phyloP scores from a whole-genome alignment of 140 eudicot species.

The Anethum foeniculum region DNA sequence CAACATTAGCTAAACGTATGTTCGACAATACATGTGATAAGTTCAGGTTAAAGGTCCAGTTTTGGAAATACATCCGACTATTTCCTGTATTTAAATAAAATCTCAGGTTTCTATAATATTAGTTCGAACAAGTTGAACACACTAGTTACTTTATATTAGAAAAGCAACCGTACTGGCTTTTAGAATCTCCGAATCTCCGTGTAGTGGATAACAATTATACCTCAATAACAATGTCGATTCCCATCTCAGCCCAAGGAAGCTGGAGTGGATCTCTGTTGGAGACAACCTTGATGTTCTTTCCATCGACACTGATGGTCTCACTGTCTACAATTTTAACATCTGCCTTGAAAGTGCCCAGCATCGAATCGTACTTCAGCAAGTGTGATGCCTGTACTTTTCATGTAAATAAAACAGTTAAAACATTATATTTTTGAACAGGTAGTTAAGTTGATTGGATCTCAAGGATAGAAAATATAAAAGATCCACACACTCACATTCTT shows the following conservation, averaged over 20 bases:
- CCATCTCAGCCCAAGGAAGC: constrained; percentile 98
- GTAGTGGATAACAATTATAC: constrained; percentile 25
- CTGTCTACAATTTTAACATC: constrained; percentile 76
- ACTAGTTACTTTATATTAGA: neutral
- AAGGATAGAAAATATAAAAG: neutral
- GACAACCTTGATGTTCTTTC: constrained; percentile 84
- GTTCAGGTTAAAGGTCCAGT: neutral
- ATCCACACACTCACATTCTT: constrained; percentile 53
- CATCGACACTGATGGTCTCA: constrained; percentile 80
- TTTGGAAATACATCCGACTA: neutral
- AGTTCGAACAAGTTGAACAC: neutral
- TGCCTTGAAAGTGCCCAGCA: constrained; percentile 94
- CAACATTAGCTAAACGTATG: neutral
- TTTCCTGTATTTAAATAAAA: neutral
- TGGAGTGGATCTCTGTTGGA: constrained; percentile 84
- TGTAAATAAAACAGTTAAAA: neutral
- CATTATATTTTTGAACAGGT: neutral
- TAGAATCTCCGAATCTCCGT: too few species aligned
- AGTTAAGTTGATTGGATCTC: neutral
- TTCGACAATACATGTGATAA: neutral
- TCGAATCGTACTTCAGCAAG: constrained; percentile 90
- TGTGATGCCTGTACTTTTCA: constrained; percentile 71
- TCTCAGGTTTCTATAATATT: neutral
- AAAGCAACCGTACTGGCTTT: neutral
- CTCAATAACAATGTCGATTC: constrained; percentile 93